Conservation (phyloP, 2,329 filamentous ascomycete species). For the Clarireedia homoeocarpa region DNA sequence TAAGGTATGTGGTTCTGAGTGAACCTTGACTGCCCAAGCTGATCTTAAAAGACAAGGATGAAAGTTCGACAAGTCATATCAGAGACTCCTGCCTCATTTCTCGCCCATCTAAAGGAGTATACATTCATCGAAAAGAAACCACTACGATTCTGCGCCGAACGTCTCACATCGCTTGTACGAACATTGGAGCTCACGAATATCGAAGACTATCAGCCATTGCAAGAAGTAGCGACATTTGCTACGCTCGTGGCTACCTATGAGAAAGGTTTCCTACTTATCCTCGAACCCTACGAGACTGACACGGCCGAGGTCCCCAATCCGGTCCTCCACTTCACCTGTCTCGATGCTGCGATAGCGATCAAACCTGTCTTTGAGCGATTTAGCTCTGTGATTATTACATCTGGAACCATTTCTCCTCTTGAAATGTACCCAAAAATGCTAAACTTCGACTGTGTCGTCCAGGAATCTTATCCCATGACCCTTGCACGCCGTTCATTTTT, state of each 20-base stretch:
- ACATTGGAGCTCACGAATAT: constrained; percentile 96
- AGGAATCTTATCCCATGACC: constrained; percentile 97
- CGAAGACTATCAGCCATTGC: constrained; percentile 92
- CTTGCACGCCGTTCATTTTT: constrained; percentile 90
- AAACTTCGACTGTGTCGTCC: constrained; percentile 82
- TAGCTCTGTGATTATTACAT: constrained; percentile 96
- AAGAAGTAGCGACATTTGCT: constrained; percentile 96
- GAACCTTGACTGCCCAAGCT: constrained; percentile 8
- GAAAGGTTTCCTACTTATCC: constrained; percentile 87
- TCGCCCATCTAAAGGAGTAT: constrained; percentile 86
- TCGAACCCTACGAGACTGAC: constrained; percentile 96
- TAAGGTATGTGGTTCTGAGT: constrained; percentile 42
- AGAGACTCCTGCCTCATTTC: constrained; percentile 89
- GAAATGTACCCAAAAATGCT: constrained; percentile 99
- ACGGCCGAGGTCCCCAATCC: constrained; percentile 93
- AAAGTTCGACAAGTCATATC: constrained; percentile 97
- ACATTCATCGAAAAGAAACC: constrained; percentile 98
- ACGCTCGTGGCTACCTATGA: constrained; percentile 95
- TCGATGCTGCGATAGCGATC: constrained; percentile 96
- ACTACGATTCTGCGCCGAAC: constrained; percentile 86
- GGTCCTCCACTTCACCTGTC: constrained; percentile 91
- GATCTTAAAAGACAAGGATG: constrained; percentile 69
- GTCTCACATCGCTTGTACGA: constrained; percentile 85
- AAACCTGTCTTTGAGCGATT: constrained; percentile 97
- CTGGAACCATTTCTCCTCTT: constrained; percentile 89